Evolutionary conservation across 331 rosid species (phyloP), one percentile per base, ranked within the genome.

Genomic region (Pyrus hybrid): DNA sequence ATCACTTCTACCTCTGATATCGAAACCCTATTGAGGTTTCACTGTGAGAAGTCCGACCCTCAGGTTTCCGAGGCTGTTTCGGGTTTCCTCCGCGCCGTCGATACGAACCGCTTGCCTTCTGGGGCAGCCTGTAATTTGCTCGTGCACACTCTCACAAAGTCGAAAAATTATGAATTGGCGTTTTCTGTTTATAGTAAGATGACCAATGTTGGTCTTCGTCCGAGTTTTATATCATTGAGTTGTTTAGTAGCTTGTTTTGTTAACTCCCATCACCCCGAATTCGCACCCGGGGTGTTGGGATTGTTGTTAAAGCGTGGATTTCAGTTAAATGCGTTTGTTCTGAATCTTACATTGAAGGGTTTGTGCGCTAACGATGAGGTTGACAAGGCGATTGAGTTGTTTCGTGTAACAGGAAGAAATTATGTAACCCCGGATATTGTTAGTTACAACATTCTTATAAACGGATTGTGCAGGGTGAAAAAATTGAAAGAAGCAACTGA

Each of bases 301-400:
- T 28, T 90, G 80, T 82, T 93, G 22, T 53, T 88, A 2, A 90
- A 90, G 84, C 86, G 83, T 43, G 97, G 95, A 37, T 93, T 58
- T 77, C 57, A 30, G 26, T 78, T 89, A 66, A 75, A 87, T 61
- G 79, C 83, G 5, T 83, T 58, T 78, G 86, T 82, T 43, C 1
- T 73, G 68, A 93, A 87, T 67, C 80, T 88, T 73, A 75, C 89
- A 77, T 68, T 93, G 32, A 91, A 87, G 84, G 89, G 93, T 20
- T 90, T 88, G 65, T 87, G 85, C 68, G 63, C 60, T 35, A 85
- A 23, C 76, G 74, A 78, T 57, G 85, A 86, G 26, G 81, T 66
- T 70, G 87, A 79, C 32, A 83, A 76, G 81, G 96, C 95, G 1
- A 14, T 78, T 60, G 74, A 67, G 71, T 63, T 90, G 83, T 81